phyloP scores from a whole-genome alignment of 352 stramenopile genomes.

The Globisporangium cederbergense region DNA sequence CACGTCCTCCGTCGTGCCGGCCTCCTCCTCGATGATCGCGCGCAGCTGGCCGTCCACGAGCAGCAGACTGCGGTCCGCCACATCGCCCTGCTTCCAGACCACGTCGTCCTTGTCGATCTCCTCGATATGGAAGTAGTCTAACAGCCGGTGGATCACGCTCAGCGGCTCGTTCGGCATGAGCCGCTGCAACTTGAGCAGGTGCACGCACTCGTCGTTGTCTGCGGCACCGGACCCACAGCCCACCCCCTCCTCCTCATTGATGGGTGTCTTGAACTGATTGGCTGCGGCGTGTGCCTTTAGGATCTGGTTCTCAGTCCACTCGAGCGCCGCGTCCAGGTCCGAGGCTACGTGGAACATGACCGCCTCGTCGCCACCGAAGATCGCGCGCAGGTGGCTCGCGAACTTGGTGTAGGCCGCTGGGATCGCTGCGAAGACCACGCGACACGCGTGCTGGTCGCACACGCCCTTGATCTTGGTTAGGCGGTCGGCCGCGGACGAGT shows the following conservation, averaged over 20 bases:
- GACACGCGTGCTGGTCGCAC: slow-evolving; percentile 61
- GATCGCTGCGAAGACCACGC: slow-evolving; percentile 68
- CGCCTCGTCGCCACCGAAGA: slow-evolving; percentile 40
- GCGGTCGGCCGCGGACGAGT: slow-evolving; percentile 78
- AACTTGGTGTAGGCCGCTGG: slow-evolving; percentile 62
- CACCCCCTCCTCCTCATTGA: slow-evolving; percentile 8
- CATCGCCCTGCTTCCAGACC: slow-evolving; percentile 66
- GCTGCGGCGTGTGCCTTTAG: slow-evolving; percentile 31
- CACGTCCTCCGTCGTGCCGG: slow-evolving; percentile 70
- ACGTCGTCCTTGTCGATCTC: slow-evolving; percentile 56
- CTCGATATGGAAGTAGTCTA: slow-evolving; percentile 71
- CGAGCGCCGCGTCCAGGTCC: slow-evolving; percentile 64
- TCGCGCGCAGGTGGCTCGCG: slow-evolving; percentile 43
- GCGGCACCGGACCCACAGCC: slow-evolving; percentile 6
- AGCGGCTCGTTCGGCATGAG: slow-evolving; percentile 71
- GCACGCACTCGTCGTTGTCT: slow-evolving; percentile 47
- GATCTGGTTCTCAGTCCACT: slow-evolving; percentile 75
- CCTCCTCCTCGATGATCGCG: slow-evolving; percentile 76
- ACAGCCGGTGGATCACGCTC: slow-evolving; percentile 53
- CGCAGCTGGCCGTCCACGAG: slow-evolving; percentile 60
- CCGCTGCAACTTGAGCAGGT: slow-evolving; percentile 52
- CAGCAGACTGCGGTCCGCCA: slow-evolving; percentile 50
- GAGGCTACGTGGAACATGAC: slow-evolving; percentile 47
- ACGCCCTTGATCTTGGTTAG: slow-evolving; percentile 80
- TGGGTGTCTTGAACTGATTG: slow-evolving; percentile 15